These are phyloP conservation scores for Protomyces inouyei DNA, from an alignment of 1,139 yeast species.

Conservation along the genomic window DNA sequence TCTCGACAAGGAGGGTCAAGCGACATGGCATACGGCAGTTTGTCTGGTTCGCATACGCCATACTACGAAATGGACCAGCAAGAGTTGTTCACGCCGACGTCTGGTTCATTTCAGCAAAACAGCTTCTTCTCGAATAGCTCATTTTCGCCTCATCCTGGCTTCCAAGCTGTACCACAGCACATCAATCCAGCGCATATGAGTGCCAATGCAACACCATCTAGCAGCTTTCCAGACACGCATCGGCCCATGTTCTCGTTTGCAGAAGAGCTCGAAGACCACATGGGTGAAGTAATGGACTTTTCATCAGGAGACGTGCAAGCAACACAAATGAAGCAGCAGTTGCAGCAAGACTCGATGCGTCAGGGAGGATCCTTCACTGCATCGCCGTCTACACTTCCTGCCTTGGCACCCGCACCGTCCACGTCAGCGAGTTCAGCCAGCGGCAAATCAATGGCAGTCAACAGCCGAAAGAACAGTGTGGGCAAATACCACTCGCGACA, in stretches of 20 bases:
- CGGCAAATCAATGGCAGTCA: not conserved
- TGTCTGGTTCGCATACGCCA: not conserved
- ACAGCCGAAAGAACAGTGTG: conserved; percentile 1
- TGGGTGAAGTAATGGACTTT: conserved; percentile 24
- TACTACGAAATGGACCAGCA: not conserved
- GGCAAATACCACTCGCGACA: conserved; percentile 16
- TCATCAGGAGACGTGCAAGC: conserved; percentile 3
- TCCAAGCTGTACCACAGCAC: not conserved
- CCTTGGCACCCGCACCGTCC: not conserved
- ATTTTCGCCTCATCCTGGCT: conserved; percentile 1
- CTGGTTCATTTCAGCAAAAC: conserved; percentile 7
- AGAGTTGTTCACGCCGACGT: conserved; percentile 6
- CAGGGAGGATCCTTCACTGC: not conserved
- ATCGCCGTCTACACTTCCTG: not conserved
- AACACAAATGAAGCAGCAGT: not conserved
- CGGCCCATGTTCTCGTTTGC: conserved; percentile 18
- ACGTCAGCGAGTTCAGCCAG: not conserved
- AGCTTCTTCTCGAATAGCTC: conserved; percentile 13
- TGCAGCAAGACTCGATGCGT: not conserved
- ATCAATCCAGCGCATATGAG: conserved; percentile 15
- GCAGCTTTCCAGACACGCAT: conserved; percentile 7
- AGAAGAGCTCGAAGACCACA: conserved; percentile 16
- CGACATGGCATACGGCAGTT: not conserved
- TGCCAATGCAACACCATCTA: not conserved
- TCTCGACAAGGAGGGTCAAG: conserved; percentile 18